phyloP scores from a whole-genome alignment of 345 rosid genomes.

The Heritiera littoralis region DNA sequence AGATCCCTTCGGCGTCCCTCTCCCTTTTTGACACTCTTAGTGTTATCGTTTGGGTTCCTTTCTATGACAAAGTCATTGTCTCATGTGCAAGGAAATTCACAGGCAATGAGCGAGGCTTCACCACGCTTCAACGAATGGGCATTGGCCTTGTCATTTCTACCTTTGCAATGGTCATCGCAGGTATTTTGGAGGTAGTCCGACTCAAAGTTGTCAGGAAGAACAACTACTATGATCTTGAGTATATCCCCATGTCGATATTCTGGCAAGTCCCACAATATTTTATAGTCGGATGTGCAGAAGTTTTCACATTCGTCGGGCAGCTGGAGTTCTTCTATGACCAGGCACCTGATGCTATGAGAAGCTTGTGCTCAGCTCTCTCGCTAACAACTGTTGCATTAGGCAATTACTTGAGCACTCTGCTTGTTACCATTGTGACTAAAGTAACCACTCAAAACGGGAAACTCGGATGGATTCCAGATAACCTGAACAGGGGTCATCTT shows the following conservation, averaged over 20 bases:
- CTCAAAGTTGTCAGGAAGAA: slow-evolving; percentile 48
- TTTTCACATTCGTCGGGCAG: slow-evolving; percentile 78
- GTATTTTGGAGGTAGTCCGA: slow-evolving; percentile 63
- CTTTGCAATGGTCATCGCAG: slow-evolving; percentile 67
- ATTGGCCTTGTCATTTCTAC: slow-evolving; percentile 84
- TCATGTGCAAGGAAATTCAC: slow-evolving; percentile 62
- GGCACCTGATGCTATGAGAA: slow-evolving; percentile 95
- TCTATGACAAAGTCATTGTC: slow-evolving; percentile 69
- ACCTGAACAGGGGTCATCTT: slow-evolving; percentile 78
- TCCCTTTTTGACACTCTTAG: slow-evolving; percentile 80
- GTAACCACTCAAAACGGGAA: slow-evolving; percentile 53
- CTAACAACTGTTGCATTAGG: slow-evolving; percentile 75
- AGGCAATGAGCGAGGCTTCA: slow-evolving; percentile 83
- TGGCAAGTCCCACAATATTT: slow-evolving; percentile 96
- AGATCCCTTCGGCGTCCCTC: slow-evolving; percentile 85
- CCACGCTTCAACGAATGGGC: slow-evolving; percentile 91
- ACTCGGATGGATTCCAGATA: slow-evolving; percentile 88
- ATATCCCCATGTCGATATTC: slow-evolving; percentile 72
- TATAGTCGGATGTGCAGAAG: slow-evolving; percentile 79
- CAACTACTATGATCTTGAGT: slow-evolving; percentile 53
- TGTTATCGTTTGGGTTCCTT: slow-evolving; percentile 80
- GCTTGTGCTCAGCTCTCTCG: slow-evolving; percentile 78
- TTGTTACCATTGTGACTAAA: slow-evolving; percentile 60
- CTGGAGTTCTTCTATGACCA: slow-evolving; percentile 88
- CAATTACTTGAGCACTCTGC: slow-evolving; percentile 72